These are phyloP conservation scores for Paecilomyces niveus DNA, from an alignment of 2,329 filamentous ascomycete species.

Conservation along the genomic window DNA sequence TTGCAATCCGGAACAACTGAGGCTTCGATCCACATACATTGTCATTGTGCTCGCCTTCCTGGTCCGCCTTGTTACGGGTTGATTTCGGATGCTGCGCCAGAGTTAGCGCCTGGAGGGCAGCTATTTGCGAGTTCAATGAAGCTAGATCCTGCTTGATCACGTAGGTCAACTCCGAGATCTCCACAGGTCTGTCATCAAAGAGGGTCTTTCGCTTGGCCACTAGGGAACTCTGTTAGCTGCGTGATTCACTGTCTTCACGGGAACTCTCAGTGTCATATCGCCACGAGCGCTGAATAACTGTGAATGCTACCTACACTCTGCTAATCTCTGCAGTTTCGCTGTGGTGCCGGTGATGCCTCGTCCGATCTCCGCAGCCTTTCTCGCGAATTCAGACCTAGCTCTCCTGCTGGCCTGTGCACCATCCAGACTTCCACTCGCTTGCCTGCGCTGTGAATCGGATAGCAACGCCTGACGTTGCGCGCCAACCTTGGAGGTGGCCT, in stretches of 20 bases:
- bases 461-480: slow-evolving; percentile 76
- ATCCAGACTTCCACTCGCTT: slow-evolving; percentile 54
- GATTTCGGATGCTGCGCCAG: slow-evolving; percentile 64
- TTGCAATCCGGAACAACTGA: slow-evolving; percentile 6
- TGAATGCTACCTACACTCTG: slow-evolving; percentile 55
- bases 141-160: slow-evolving; percentile 97
- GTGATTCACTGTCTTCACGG: neutral
- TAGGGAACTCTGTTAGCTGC: slow-evolving; percentile 23
- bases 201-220: slow-evolving; percentile 95
- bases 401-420: slow-evolving; percentile 40
- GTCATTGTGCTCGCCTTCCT: slow-evolving; percentile 96
- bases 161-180: slow-evolving; percentile 94
- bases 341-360: slow-evolving; percentile 86
- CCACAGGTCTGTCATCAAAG: slow-evolving; percentile 92
- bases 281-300: neutral
- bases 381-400: slow-evolving; percentile 81
- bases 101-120: slow-evolving; percentile 69
- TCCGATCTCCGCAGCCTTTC: slow-evolving; percentile 84
- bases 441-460: slow-evolving; percentile 56
- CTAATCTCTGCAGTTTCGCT: slow-evolving; percentile 88
- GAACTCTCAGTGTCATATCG: neutral
- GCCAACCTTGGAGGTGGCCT: slow-evolving; percentile 68
- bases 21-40: slow-evolving; percentile 50
- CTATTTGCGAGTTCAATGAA: slow-evolving; percentile 78
- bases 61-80: slow-evolving; percentile 46